A percentile compares a stretch with the other conserved stretches of the same genome.
These are phyloP conservation scores for Dendryphion nanum DNA, from an alignment of 2,329 filamentous ascomycete genomes.

Conservation along the genomic window DNA sequence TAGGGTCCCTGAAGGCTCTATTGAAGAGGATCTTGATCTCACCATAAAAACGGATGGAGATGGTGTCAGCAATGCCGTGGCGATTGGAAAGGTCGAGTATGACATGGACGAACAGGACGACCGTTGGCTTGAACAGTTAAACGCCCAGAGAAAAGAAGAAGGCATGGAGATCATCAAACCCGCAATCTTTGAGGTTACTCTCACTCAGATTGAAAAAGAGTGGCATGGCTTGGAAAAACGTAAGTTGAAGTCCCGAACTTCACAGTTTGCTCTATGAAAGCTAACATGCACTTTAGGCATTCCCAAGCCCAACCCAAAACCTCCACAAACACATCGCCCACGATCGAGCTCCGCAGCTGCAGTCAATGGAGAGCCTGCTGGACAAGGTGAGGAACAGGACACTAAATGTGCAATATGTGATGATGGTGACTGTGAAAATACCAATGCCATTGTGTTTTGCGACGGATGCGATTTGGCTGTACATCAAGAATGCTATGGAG, in stretches of 20 bases:
- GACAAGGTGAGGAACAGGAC: slow-evolving; percentile 84
- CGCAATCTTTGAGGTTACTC: slow-evolving; percentile 94
- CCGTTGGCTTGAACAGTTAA: slow-evolving; percentile 87
- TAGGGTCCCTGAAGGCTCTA: slow-evolving; percentile 59
- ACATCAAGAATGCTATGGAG: slow-evolving; percentile 97
- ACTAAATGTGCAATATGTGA: slow-evolving; percentile 98
- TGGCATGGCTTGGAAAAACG: slow-evolving; percentile 95
- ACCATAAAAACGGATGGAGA: slow-evolving; percentile 61
- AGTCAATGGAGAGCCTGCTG: slow-evolving; percentile 87
- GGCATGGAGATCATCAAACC: slow-evolving; percentile 82
- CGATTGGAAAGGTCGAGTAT: slow-evolving; percentile 84
- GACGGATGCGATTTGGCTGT: slow-evolving; percentile 97
- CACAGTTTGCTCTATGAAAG: no score
- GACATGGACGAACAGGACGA: slow-evolving; percentile 99
- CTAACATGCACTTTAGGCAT: no score
- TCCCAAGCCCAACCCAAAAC: slow-evolving; percentile 94
- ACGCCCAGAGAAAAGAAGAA: slow-evolving; percentile 70
- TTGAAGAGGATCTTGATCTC: slow-evolving; percentile 63
- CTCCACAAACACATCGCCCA: slow-evolving; percentile 88
- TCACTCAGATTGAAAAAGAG: slow-evolving; percentile 98
- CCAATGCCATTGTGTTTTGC: slow-evolving; percentile 98
- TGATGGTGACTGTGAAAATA: slow-evolving; percentile 99
- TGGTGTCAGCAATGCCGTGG: slow-evolving; percentile 48
- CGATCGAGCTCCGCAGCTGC: slow-evolving; percentile 91
- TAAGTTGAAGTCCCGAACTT: no score